These are phyloP conservation scores for Xylaria multiplex DNA, from an alignment of 2,329 filamentous ascomycete genomes.

Conservation along the genomic window DNA sequence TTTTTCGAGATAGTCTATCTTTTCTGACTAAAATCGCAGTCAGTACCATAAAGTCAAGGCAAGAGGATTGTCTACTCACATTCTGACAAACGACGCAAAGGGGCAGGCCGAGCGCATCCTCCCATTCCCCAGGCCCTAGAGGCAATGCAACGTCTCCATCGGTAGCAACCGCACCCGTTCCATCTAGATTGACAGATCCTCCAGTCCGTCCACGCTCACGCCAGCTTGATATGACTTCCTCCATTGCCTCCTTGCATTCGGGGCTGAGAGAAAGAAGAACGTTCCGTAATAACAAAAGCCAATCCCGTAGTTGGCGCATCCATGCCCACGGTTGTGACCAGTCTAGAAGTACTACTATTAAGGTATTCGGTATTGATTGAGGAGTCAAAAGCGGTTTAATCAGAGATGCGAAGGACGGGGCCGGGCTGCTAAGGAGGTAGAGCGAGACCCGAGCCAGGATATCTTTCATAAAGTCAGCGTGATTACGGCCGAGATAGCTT, in stretches of 20 bases:
- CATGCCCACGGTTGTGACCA: slow-evolving; percentile 95
- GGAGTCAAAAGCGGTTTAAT: slow-evolving; percentile 86
- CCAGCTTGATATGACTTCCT: slow-evolving; percentile 85
- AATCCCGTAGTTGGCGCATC: slow-evolving; percentile 87
- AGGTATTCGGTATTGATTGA: slow-evolving; percentile 83
- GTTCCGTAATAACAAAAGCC: slow-evolving; percentile 84
- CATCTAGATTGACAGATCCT: slow-evolving; percentile 70
- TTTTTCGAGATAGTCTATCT: slow-evolving; percentile 89
- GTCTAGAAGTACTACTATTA: slow-evolving; percentile 91
- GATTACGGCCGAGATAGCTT: slow-evolving; percentile 54
- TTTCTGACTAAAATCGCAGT: slow-evolving; percentile 70
- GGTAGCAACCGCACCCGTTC: slow-evolving; percentile 65
- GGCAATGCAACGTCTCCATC: slow-evolving; percentile 78
- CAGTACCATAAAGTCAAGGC: slow-evolving; percentile 28
- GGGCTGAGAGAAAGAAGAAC: slow-evolving; percentile 78
- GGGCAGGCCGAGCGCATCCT: slow-evolving; percentile 85
- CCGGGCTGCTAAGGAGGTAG: slow-evolving; percentile 88
- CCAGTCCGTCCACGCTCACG: slow-evolving; percentile 77
- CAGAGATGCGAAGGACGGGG: slow-evolving; percentile 82
- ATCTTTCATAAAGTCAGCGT: slow-evolving; percentile 63
- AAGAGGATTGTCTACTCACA: slow-evolving; percentile 61
- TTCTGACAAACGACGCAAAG: slow-evolving; percentile 97
- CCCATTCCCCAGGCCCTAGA: slow-evolving; percentile 90
- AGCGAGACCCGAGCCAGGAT: slow-evolving; percentile 88
- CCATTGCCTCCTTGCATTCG: slow-evolving; percentile 83